phyloP scores from a whole-genome alignment of 148 eudicot genomes.

The Spergularia bocconei region DNA sequence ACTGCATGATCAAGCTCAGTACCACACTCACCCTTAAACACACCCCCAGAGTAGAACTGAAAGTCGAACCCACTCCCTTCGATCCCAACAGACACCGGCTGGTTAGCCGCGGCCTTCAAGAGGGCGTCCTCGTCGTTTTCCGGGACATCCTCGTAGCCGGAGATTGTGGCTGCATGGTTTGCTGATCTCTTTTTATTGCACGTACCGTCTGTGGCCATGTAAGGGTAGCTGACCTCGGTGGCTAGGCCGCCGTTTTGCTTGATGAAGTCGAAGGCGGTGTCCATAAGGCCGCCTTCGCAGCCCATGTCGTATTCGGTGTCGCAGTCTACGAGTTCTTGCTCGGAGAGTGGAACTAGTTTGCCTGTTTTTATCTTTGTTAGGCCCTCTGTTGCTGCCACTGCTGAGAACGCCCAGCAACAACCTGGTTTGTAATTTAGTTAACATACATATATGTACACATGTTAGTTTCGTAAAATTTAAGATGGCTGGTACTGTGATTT shows the following conservation, averaged over 20 bases:
- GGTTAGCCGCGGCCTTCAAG: slow-evolving; percentile 39
- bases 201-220: slow-evolving; percentile 30
- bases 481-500: no score
- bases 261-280: slow-evolving; percentile 39
- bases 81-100: slow-evolving; percentile 45
- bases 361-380: slow-evolving; percentile 35
- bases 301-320: slow-evolving; percentile 35
- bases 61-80: slow-evolving; percentile 35
- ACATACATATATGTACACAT: no score
- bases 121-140: slow-evolving; percentile 34
- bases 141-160: slow-evolving; percentile 44
- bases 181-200: slow-evolving; percentile 29
- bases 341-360: slow-evolving; percentile 43
- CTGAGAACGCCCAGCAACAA: slow-evolving; percentile 55
- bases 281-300: slow-evolving; percentile 40
- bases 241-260: slow-evolving; percentile 37
- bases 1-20: slow-evolving; percentile 42
- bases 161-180: slow-evolving; percentile 18
- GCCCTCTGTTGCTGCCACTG: slow-evolving; percentile 46
- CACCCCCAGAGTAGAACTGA: slow-evolving; percentile 40
- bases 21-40: slow-evolving; percentile 38
- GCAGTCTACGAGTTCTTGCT: slow-evolving; percentile 58
- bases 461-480: no score
- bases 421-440: slow-evolving; percentile 8
- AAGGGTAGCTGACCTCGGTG: slow-evolving; percentile 52